These are phyloP conservation scores for Neophaeococcomyces mojaviensis DNA, from an alignment of 2,329 filamentous ascomycete species.

Conservation along the genomic window DNA sequence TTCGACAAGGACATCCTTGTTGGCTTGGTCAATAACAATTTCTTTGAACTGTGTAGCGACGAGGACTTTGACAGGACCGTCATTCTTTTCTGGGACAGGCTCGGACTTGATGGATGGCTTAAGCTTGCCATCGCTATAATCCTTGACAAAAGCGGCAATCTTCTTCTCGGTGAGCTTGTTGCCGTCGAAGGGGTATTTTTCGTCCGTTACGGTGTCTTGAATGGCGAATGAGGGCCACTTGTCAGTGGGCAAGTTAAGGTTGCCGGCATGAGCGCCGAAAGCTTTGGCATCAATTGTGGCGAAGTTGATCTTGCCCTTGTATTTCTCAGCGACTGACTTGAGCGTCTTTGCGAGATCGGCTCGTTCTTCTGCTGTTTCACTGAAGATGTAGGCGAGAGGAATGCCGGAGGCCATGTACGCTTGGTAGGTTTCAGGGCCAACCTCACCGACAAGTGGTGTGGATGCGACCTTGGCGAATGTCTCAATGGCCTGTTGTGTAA, in stretches of 20 bases:
- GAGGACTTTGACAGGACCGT: conserved; percentile 76
- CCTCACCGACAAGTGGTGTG: conserved; percentile 87
- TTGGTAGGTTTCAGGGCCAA: conserved; percentile 93
- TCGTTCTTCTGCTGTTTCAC: conserved; percentile 85
- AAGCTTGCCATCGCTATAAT: conserved; percentile 79
- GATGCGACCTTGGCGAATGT: conserved; percentile 77
- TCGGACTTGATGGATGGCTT: conserved; percentile 98
- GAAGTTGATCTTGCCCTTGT: conserved; percentile 94
- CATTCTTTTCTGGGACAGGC: conserved; percentile 87
- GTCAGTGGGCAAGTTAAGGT: conserved; percentile 93
- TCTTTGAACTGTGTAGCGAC: conserved; percentile 93
- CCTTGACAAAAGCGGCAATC: conserved; percentile 75
- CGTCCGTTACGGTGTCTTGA: conserved; percentile 89
- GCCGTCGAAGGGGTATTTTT: conserved; percentile 89
- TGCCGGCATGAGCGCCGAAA: conserved; percentile 89
- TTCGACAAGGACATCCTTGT: conserved; percentile 95
- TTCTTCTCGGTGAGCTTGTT: conserved; percentile 66
- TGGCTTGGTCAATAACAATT: conserved; percentile 75
- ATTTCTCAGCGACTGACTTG: conserved; percentile 80
- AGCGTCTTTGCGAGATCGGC: conserved; percentile 66
- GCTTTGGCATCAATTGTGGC: conserved; percentile 92
- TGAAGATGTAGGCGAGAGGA: conserved; percentile 95
- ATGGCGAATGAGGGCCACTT: conserved; percentile 97
- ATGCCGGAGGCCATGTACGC: conserved; percentile 89
- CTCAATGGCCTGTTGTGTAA: conserved; percentile 71